These are phyloP conservation scores for Chaetothyriales sp. DNA, from an alignment of 2,329 filamentous ascomycete species.

Conservation along the genomic window DNA sequence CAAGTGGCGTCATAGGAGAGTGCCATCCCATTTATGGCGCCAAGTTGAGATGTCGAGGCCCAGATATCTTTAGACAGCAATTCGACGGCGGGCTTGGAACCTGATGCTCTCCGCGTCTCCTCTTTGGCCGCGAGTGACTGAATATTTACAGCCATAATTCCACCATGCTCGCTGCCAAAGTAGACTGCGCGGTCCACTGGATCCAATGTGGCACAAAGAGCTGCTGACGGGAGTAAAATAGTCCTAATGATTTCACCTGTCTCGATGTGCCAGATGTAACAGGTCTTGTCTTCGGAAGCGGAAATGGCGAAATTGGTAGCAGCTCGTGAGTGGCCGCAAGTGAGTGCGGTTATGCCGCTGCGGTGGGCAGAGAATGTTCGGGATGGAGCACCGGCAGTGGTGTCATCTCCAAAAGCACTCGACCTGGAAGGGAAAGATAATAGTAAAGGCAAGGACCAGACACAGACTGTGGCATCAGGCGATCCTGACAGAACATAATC, in stretches of 20 bases:
- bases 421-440: slow-evolving; percentile 43
- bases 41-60: slow-evolving; percentile 46
- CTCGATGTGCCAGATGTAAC: slow-evolving; percentile 84
- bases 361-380: slow-evolving; percentile 60
- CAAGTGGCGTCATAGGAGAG: slow-evolving; percentile 70
- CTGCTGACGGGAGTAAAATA: slow-evolving; percentile 59
- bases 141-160: slow-evolving; percentile 65
- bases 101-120: not conserved
- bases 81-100: slow-evolving; percentile 21
- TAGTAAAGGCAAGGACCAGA: slow-evolving; percentile 71
- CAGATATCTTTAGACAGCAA: slow-evolving; percentile 27
- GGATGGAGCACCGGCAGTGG: slow-evolving; percentile 46
- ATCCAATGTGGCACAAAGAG: slow-evolving; percentile 61
- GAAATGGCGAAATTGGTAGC: slow-evolving; percentile 73
- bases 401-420: slow-evolving; percentile 32
- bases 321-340: slow-evolving; percentile 50
- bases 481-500: slow-evolving; percentile 34
- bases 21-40: slow-evolving; percentile 51
- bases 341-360: slow-evolving; percentile 34
- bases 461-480: slow-evolving; percentile 70
- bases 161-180: slow-evolving; percentile 64
- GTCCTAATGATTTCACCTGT: slow-evolving; percentile 64
- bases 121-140: slow-evolving; percentile 25
- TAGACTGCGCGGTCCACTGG: slow-evolving; percentile 72
- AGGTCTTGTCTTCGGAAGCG: slow-evolving; percentile 70